Evolutionary conservation across 768 basidiomycete genomes (phyloP).

Genomic region (Tubosaeta sp.): DNA sequence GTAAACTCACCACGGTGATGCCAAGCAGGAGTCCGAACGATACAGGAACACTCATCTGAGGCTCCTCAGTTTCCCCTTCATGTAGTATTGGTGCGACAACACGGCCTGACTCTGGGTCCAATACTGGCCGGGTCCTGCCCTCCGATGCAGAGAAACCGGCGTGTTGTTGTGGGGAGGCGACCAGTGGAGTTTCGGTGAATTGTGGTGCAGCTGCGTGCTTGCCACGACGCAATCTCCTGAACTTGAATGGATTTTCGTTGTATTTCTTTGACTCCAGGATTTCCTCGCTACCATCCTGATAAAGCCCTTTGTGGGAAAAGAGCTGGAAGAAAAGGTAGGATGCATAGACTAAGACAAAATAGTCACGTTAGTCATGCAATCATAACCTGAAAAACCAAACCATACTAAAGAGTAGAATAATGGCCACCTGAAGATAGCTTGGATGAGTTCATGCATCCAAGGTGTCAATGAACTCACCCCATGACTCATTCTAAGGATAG

Average conservation of each 20-base stretch:
- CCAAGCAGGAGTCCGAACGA: conserved; percentile 48
- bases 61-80: conserved; percentile 37
- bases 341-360: conserved; percentile 50
- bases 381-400: conserved; percentile 1
- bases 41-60: conserved; percentile 52
- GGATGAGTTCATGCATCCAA: conserved; percentile 1
- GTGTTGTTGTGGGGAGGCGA: conserved; percentile 9
- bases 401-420: conserved; percentile 75
- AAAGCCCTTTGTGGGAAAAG: conserved; percentile 72
- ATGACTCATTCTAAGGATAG: conserved; percentile 69
- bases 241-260: conserved; percentile 35
- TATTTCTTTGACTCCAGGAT: conserved; percentile 39
- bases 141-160: background rate
- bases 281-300: conserved; percentile 42
- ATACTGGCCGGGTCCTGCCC: background rate
- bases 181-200: conserved; percentile 4
- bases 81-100: background rate
- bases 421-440: conserved; percentile 50
- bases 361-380: background rate
- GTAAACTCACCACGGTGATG: conserved; percentile 56
- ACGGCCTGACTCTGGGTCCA: conserved; percentile 11
- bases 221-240: conserved; percentile 15
- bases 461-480: conserved; percentile 44
- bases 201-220: conserved; percentile 5
- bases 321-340: conserved; percentile 79